These are phyloP conservation scores for Gracilaria caudata DNA, from an alignment of 23 red algal genomes.

Conservation along the genomic window DNA sequence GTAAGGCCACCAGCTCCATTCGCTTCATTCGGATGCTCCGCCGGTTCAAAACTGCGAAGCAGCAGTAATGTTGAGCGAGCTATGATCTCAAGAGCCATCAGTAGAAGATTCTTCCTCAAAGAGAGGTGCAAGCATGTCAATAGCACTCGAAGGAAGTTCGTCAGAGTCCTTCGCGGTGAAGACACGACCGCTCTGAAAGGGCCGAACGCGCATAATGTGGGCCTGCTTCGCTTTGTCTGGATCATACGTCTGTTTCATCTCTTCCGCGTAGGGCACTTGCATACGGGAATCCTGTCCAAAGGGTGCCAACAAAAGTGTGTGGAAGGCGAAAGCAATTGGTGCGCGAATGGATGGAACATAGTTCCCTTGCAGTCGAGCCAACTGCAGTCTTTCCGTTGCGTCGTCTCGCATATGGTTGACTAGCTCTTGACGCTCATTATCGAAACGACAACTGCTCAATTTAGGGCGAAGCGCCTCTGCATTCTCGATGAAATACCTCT, in stretches of 20 bases:
- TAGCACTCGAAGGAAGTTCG: constrained; percentile 7
- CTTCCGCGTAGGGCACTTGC: constrained; percentile 34
- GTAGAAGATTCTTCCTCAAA: constrained; percentile 38
- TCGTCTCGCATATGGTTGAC: constrained; percentile 91
- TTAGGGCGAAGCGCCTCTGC: constrained; percentile 75
- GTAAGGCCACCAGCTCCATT: constrained; percentile 10
- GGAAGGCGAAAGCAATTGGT: constrained; percentile 87
- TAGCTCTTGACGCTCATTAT: constrained; percentile 83
- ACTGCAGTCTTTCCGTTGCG: constrained; percentile 94
- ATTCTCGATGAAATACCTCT: constrained; percentile 87
- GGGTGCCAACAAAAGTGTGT: constrained; percentile 67
- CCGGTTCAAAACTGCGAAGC: constrained; percentile 25
- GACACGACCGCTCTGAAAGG: constrained; percentile 14
- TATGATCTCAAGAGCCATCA: constrained; percentile 1
- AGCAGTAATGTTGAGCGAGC: not conserved
- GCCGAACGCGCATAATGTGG: constrained; percentile 50
- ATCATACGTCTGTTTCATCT: constrained; percentile 65
- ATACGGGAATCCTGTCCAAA: constrained; percentile 61
- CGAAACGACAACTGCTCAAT: constrained; percentile 76
- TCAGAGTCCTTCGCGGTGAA: constrained; percentile 8
- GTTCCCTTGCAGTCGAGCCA: constrained; percentile 90
- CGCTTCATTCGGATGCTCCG: not conserved
- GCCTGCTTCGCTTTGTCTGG: constrained; percentile 64
- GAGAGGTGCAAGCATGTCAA: constrained; percentile 30
- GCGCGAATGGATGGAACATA: constrained; percentile 84